Evolutionary conservation across 257 asterid species (phyloP), one percentile per base, ranked within the genome.

Genomic region (Ajuga chamaepitys): DNA sequence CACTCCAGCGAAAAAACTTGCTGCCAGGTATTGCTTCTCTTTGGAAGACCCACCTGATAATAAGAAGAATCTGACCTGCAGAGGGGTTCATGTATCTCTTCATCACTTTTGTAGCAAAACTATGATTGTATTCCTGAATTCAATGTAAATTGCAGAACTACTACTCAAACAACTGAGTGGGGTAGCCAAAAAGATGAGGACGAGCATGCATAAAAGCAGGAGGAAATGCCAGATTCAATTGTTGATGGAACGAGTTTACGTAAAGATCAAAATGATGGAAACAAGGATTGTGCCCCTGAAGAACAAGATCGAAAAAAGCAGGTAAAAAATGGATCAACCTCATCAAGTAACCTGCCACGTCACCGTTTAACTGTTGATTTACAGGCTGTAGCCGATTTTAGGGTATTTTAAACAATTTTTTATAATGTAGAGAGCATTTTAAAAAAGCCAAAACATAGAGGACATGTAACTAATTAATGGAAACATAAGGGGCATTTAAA

Each of bases 11-110:
- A n/a, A 86, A 64, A 88, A 86, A 68, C 83, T 94, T 13, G 98
- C 99, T 62, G 88, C 86, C 38, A 82, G 96, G 76, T 86, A 94
- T 75, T 90, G 99, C 80, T 88, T 88, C 75, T 68, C 77, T 65
- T 72, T 94, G 85, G 94, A 94, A 81, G 95, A 94, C 80, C 99
- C 99, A 64, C 88, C 95, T 44, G 85, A 76, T 56, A 88, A 83
- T 61, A 74, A 79, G 61, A 81, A 72, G 70, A 65, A 67, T 58
- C 50, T 75, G 46, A 63, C 70, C 22, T 66, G 42, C 83, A 8
- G 88, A 82, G 64, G 81, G 89, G 99, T 94, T 64, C 46, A 82
- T 82, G 18, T 28, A 58, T 69, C 75, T 62, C 42, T 37, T 74
- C 42, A 26, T 63, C 45, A 14, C 41, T 58, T 67, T 54, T 59